Base-by-base conservation (phyloP, 495 filamentous ascomycete genomes). In the Neurospora pannonica region DNA sequence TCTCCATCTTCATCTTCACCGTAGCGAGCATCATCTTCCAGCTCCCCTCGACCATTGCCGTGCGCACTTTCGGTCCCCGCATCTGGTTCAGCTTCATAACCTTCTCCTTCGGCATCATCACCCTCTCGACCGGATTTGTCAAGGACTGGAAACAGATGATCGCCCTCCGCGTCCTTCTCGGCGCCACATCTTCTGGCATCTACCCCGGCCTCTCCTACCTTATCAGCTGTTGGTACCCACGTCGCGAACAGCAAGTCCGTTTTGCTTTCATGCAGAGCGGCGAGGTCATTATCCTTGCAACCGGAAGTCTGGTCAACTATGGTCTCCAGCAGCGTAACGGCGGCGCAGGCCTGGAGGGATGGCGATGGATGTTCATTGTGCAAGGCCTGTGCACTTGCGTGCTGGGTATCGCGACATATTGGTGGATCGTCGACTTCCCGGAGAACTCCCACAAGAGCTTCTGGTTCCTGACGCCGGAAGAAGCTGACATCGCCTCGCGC, bases 351-450 rank as follows among this genome's bases (percentile, higher is more conserved):
- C 76, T 94, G 15, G 87, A 86, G 7, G 91, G 92, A 13, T 94
- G 92, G 92, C 86, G 90, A 19, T 94, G 91, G 88, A 93, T 93
- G 89, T 94, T 89, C 73, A 78, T 94, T 7, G 89, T 94, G 3
- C 92, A 94, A 79, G 84, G 84, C 4, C 39, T 86, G 1, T 89
- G 92, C 72, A 83, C 91, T n/a, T 89, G 85, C 75, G 81, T 92
- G 2, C 81, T 94, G 54, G 91, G 92, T 7, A 76, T 92, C n/a
- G 71, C 86, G 5, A 93, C 90, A 0, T 94, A 91, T 76, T 91
- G 89, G 83, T 94, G 91, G 91, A 93, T 94, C 79, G 85, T 94
- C 36, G 92, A 94, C 76, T 95, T 95, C 75, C 92, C 92, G 0
- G 92, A 94, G 71, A 87, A 90, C 9, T 85, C 89, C 0, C 84